Evolutionary conservation across 1,284 basidiomycete genomes (phyloP), one percentile per base, ranked within the genome.

Genomic region (Marasmius tenuissimus): DNA sequence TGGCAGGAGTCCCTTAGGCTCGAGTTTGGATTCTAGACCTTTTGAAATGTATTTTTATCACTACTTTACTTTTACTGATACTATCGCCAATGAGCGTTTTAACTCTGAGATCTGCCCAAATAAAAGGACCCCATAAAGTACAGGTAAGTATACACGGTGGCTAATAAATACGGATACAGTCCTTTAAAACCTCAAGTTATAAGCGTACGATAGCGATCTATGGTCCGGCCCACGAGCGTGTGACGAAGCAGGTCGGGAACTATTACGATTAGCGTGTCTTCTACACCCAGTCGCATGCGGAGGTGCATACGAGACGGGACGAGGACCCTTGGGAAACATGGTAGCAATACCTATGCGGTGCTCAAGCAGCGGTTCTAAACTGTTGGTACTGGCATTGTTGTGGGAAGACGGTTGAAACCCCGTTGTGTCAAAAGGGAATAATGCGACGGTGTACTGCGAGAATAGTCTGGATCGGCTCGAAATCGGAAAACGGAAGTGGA

Each of bases 291-390:
- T 38, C 38, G 37, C 27, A 20, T 59, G 42, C 10, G 62, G 59
- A 37, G 62, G 62, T 11, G 62, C 57, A 33, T 60, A 71, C 35
- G 71, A 63, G 22, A 69, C 62, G 16, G 72, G 72, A 42, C 57
- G 57, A 0, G 72, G 75, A 8, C 73, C 74, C 38, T 66, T 70
- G 38, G 72, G 68, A 49, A 70, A 71, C 45, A 72, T 68, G 1
- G 74, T 76, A 11, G 73, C 71, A 27, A 78, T 75, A 33, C 73
- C 70, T 1, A 78, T 70, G 11, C 69, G 70, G 51, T 71, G 68
- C 35, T 68, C 68, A 11, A 73, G 56, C 6, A 61, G 49, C 18
- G 59, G 54, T 47, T 47, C 45, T 20, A 47, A 9, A 52, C 52
- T 20, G 50, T 57, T 18, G 51, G 20, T n/a, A 57, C 45, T 52